phyloP scores from a whole-genome alignment of 208 protist genomes.

The Strigomonas culicis region DNA sequence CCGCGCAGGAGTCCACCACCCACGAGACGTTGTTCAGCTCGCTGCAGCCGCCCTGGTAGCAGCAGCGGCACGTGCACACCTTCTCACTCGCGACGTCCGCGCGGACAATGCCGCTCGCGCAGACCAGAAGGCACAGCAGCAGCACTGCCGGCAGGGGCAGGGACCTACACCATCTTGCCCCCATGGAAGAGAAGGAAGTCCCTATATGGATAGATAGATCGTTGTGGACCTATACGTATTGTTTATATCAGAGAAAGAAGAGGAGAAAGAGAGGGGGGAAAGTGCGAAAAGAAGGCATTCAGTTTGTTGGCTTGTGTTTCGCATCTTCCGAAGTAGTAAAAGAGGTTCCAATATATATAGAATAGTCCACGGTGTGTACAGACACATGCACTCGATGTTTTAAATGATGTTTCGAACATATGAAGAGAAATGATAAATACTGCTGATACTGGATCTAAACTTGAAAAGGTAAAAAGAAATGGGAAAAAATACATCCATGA shows the following conservation, averaged over 20 bases:
- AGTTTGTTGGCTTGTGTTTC: not conserved
- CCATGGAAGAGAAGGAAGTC: slow-evolving; percentile 9
- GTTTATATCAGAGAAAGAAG: too few relatives aligned
- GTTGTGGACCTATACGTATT: too few relatives aligned
- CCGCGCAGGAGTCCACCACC: slow-evolving; percentile 36
- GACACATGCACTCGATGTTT: too few relatives aligned
- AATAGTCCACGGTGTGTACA: not conserved
- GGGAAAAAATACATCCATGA: slow-evolving; percentile 1
- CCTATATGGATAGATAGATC: too few relatives aligned
- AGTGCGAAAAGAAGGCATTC: slow-evolving; percentile 7
- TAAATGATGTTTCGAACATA: too few relatives aligned
- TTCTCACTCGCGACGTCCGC: slow-evolving; percentile 19
- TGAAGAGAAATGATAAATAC: too few relatives aligned
- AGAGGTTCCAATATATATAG: not conserved
- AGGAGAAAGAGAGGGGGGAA: not conserved
- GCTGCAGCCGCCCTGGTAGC: slow-evolving; percentile 71
- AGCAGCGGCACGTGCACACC: slow-evolving; percentile 76
- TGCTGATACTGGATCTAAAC: too few relatives aligned
- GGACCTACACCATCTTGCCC: not conserved
- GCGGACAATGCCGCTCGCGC: not conserved
- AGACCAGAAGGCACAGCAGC: slow-evolving; percentile 1
- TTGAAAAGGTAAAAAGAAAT: slow-evolving; percentile 13
- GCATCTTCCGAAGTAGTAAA: too few relatives aligned
- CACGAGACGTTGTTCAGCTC: slow-evolving; percentile 44
- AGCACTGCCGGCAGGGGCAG: not conserved